Base-by-base conservation (phyloP, 2,329 filamentous ascomycete genomes). In the Penicillium nordicum region DNA sequence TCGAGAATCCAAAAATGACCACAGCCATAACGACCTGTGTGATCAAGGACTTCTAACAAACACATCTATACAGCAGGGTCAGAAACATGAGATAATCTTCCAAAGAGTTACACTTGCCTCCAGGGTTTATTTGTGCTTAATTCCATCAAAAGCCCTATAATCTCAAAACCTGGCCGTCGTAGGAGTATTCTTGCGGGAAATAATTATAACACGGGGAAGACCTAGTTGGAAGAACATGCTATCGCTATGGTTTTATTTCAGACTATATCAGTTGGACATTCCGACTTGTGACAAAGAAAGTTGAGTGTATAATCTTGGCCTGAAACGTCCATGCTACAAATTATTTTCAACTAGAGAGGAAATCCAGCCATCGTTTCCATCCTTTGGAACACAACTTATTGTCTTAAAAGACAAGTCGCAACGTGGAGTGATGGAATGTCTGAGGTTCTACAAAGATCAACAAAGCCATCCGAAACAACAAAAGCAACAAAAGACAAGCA, bases 1-100 rank as follows among this genome's bases (percentile, higher is more conserved):
- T 55, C 38, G 1, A 41, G n/a, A 30, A 55, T 50, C 45, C 52
- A 55, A 37, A 55, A 50, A 18, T 55, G 46, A 9, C 52, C 52
- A 25, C 38, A 54, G 8, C 52, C 45, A 37, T 50, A 25, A 11
- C n/a, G 45, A 16, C 45, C 45, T n/a, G 52, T 55, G n/a, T 50
- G 52, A 32, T 50, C 30, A 18, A 50, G 37, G 16, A 44, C 30
- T 21, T 55, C 38, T 18, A 55, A 27, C 7, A 43, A 10, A 10
- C 38, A 55, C 52, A 50, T 55, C 9, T 41, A 14, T 25, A 34
- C n/a, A 11, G n/a, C 5, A n/a, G 14, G 4, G 9, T 16, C 12
- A 27, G 36, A 34, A 11, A 16, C 4, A 12, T 14, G 14, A 21
- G n/a, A 14, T 1, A 7, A 7, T 44, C 40, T 10, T 10, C 16